These are phyloP conservation scores for Alternaria sp. DNA, from an alignment of 2,329 filamentous ascomycete species.

Conservation along the genomic window DNA sequence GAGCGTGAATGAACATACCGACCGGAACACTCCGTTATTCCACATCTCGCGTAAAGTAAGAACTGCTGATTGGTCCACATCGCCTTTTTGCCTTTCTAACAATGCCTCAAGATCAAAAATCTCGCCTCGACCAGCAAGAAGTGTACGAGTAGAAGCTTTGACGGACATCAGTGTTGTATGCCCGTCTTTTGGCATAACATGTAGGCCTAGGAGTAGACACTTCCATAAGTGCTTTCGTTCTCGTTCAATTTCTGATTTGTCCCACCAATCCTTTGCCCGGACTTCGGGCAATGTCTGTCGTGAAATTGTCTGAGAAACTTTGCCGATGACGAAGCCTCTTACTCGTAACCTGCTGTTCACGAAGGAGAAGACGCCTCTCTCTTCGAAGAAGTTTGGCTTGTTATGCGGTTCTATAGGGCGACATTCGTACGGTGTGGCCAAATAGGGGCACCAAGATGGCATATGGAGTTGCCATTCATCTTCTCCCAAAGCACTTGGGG, in stretches of 20 bases:
- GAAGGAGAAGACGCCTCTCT: not conserved
- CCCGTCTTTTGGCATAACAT: not conserved
- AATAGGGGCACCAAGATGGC: conserved; percentile 6
- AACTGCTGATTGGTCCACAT: too few relatives aligned
- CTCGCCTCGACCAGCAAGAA: conserved; percentile 2
- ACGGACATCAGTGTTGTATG: not conserved
- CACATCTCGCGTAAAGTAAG: conserved; percentile 1
- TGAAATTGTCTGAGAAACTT: not conserved
- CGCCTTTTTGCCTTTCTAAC: not conserved
- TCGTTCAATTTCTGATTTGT: not conserved
- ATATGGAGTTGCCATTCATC: conserved; percentile 1
- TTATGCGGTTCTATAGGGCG: not conserved
- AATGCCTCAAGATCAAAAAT: not conserved
- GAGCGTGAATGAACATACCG: conserved; percentile 2
- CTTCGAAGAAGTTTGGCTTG: not conserved
- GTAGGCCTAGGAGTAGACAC: not conserved
- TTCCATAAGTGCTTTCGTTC: conserved; percentile 1
- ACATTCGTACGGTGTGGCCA: conserved; percentile 1
- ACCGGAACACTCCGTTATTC: not conserved
- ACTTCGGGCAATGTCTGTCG: not conserved
- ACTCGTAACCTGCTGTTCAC: not conserved
- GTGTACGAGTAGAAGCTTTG: conserved; percentile 1
- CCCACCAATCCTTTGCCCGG: not conserved
- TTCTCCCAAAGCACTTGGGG: not conserved
- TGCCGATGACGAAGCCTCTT: conserved; percentile 1